Base-by-base conservation (phyloP, 225 moss, liverwort and hornwort genomes). In the Sphagnum contortum region DNA sequence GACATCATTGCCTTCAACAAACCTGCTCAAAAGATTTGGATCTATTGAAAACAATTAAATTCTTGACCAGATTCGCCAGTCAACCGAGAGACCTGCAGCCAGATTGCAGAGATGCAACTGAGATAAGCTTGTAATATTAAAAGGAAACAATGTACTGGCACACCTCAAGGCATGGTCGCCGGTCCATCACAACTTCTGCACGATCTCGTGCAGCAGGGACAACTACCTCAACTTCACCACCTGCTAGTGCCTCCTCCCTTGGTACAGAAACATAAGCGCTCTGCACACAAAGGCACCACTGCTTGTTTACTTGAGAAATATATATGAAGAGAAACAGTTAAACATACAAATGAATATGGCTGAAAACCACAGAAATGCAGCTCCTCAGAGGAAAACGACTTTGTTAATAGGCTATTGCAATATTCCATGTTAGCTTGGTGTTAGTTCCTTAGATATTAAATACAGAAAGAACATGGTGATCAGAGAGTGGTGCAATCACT, bases 121-220 rank as follows among this genome's bases (percentile, higher is more conserved):
- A 29, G 29, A 29, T 29, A 29, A 29, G 29, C 29, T 29, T 29
- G 29, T 29, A 29, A 29, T 29, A 29, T 29, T 29, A 29, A 29
- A 29, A 29, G 29, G 29, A 29, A 29, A 29, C 29, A 29, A 29
- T 29, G 29, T 29, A 29, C 29, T 29, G 29, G 29, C 6, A 67
- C 65, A 75, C 74, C 76, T 78, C 76, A 65, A 76, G 68, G 60
- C 55, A 66, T 56, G 79, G 83, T 68, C 63, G 70, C 51, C 91
- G 91, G 81, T 94, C 94, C 72, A 94, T 63, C 55, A 81, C 69
- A 12, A 91, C 85, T 77, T 83, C 91, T 50, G 82, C 85, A 69
- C 81, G 76, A 66, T 79, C 80, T 78, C 76, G 81, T 70, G 66
- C 72, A 60, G 79, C 91, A 70, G 91, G 88, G 71, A 94, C 67